Evolutionary conservation across 2,329 filamentous ascomycete genomes (phyloP).

Genomic region (Trichoderma atrobrunneum): DNA sequence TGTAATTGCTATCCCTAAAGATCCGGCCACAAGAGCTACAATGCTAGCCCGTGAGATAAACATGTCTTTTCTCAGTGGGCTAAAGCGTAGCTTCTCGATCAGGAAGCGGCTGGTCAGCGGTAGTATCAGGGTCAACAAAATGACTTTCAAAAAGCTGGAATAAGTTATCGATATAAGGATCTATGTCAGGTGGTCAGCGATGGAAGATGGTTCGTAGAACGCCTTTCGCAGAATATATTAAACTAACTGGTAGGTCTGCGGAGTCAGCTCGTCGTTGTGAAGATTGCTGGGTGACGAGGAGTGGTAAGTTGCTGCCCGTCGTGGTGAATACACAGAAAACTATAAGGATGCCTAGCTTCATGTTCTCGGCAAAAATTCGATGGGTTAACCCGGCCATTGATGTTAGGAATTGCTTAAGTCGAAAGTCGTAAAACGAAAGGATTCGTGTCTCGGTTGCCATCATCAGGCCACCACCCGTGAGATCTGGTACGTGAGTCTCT

Average conservation of each 20-base stretch:
- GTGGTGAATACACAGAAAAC: neutral
- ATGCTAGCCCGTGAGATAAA: neutral
- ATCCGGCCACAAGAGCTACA: constrained; percentile 7
- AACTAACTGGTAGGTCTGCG: neutral
- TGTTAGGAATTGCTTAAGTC: neutral
- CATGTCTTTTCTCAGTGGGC: neutral
- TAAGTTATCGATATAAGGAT: neutral
- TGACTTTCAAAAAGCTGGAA: neutral
- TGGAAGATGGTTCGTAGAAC: neutral
- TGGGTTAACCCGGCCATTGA: neutral
- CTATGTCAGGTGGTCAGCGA: constrained; percentile 4
- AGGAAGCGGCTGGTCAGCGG: constrained; percentile 3
- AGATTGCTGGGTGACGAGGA: neutral
- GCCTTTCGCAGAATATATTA: neutral
- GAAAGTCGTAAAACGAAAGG: neutral
- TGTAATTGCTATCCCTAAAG: constrained; percentile 3
- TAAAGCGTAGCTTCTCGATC: neutral
- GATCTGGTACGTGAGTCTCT: neutral
- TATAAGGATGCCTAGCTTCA: constrained; percentile 6
- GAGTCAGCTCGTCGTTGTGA: neutral
- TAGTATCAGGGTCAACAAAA: constrained; percentile 3
- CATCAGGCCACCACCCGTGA: neutral
- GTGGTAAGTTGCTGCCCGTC: neutral
- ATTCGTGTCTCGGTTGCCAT: neutral
- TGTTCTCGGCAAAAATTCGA: neutral